Conservation (phyloP, 176 grass and related monocot species). For the Saccharum officinarum region DNA sequence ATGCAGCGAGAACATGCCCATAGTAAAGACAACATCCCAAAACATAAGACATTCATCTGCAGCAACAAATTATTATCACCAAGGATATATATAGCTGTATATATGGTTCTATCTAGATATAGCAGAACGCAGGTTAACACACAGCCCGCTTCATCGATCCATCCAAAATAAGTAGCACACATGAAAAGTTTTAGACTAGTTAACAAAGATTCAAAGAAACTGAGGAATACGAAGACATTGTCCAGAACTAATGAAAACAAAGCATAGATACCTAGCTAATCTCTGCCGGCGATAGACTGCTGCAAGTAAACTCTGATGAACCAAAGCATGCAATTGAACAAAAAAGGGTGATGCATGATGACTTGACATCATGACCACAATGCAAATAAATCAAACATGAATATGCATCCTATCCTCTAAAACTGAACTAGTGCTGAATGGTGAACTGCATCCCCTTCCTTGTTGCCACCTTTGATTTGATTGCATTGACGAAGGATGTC, state of each 20-base stretch:
- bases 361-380: neutral
- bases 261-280: neutral
- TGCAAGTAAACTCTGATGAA: neutral
- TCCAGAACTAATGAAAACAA: neutral
- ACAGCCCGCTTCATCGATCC: neutral
- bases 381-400: neutral
- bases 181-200: neutral
- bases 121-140: neutral
- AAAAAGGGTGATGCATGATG: neutral
- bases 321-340: neutral
- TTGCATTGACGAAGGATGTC: neutral
- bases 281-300: neutral
- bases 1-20: no score
- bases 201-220: neutral
- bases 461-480: neutral
- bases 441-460: neutral
- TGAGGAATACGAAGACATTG: neutral
- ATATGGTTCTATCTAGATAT: no score
- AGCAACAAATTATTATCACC: neutral
- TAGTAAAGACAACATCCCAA: neutral
- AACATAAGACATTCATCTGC: neutral
- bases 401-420: neutral
- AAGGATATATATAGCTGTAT: neutral
- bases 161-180: neutral
- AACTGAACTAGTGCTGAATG: neutral